Conservation (phyloP, 352 stramenopile species). For the Phytophthora pistaciae region DNA sequence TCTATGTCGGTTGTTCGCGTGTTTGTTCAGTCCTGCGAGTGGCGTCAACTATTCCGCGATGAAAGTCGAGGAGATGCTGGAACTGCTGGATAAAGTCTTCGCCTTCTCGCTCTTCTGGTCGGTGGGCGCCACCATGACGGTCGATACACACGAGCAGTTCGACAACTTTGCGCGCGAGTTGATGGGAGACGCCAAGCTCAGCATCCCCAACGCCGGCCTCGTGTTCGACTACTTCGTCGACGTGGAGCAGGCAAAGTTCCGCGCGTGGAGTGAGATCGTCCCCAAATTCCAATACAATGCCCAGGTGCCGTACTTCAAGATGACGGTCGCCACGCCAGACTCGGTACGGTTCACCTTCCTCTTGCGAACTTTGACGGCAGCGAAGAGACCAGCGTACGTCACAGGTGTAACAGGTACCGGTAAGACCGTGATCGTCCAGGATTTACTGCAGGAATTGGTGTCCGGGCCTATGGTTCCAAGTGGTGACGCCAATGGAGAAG, state of each 20-base stretch:
- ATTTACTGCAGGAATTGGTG: constrained; percentile 69
- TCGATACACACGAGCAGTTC: constrained; percentile 78
- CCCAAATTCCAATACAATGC: constrained; percentile 75
- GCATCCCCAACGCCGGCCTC: constrained; percentile 62
- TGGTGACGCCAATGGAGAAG: constrained; percentile 29
- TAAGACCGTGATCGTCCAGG: constrained; percentile 91
- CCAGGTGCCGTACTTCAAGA: constrained; percentile 77
- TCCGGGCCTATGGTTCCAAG: constrained; percentile 20
- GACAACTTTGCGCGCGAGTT: constrained; percentile 82
- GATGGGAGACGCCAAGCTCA: constrained; percentile 58
- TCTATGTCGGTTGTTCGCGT: constrained; percentile 89
- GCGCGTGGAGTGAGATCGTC: constrained; percentile 69
- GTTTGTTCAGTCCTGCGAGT: constrained; percentile 68
- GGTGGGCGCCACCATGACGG: constrained; percentile 86
- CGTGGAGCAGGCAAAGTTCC: constrained; percentile 52
- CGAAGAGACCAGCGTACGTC: constrained; percentile 87
- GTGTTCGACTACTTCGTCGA: constrained; percentile 93
- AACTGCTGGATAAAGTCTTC: constrained; percentile 84
- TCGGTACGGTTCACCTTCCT: constrained; percentile 79
- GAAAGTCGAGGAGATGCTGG: constrained; percentile 53
- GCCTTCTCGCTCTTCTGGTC: constrained; percentile 94
- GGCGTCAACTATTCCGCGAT: constrained; percentile 33
- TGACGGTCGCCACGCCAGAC: constrained; percentile 81
- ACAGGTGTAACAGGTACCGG: constrained; percentile 91
- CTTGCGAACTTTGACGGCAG: constrained; percentile 57